A percentile compares a stretch with the other conserved stretches of the same genome.
These are phyloP conservation scores for Neospermospora avenae DNA, from an alignment of 2,329 filamentous ascomycete species.

Conservation along the genomic window DNA sequence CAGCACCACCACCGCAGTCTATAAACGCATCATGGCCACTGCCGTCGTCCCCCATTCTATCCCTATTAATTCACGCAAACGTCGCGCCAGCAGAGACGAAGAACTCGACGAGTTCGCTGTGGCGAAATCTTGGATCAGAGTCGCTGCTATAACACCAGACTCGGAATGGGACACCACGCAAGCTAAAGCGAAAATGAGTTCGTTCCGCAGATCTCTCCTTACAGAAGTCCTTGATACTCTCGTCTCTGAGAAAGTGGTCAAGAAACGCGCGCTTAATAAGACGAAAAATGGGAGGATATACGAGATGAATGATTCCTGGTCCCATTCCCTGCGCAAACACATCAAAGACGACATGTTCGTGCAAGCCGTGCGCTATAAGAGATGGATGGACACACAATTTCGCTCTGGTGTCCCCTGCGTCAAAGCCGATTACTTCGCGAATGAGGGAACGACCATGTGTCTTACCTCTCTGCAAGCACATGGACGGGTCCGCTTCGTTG, in stretches of 20 bases:
- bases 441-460: conserved; percentile 65
- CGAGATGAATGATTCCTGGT: conserved; percentile 58
- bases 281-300: conserved; percentile 58
- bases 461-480: conserved; percentile 62
- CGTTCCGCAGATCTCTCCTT: conserved; percentile 18
- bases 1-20: conserved; percentile 46
- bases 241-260: conserved; percentile 39
- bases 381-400: conserved; percentile 52
- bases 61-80: conserved; percentile 1
- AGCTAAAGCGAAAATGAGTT: conserved; percentile 47
- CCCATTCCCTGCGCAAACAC: conserved; percentile 53
- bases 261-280: conserved; percentile 57
- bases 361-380: conserved; percentile 59
- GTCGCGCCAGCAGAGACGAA: neutral
- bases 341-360: conserved; percentile 53
- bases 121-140: conserved; percentile 57
- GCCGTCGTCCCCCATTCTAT: conserved; percentile 46
- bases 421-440: conserved; percentile 51
- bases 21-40: conserved; percentile 28
- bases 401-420: conserved; percentile 30
- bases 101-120: conserved; percentile 39
- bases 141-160: conserved; percentile 53
- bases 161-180: conserved; percentile 46
- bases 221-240: conserved; percentile 26
- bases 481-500: conserved; percentile 52